phyloP scores from a whole-genome alignment of 306 rosid species.

The Leucaena leucocephala region DNA sequence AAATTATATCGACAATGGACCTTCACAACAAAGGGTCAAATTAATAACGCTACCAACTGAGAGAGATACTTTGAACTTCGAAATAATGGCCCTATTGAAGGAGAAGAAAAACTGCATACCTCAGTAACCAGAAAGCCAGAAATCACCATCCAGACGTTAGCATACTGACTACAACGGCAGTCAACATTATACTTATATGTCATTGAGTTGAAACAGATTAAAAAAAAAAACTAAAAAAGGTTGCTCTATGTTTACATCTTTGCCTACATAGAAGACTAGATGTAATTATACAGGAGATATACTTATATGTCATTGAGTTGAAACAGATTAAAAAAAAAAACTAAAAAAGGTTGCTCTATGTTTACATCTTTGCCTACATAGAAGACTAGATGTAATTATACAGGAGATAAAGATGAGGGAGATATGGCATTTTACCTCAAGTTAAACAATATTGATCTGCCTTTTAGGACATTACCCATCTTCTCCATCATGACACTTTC shows the following conservation, averaged over 20 bases:
- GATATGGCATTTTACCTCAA: neutral
- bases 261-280: neutral
- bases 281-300: no score
- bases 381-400: no score
- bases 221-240: neutral
- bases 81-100: neutral
- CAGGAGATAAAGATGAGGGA: neutral
- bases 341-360: neutral
- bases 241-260: neutral
- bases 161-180: constrained; percentile 12
- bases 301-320: neutral
- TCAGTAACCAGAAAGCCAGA: neutral
- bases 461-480: neutral
- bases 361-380: neutral
- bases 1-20: neutral
- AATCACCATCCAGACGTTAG: neutral
- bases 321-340: no score
- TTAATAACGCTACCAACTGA: neutral
- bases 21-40: neutral
- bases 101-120: constrained; percentile 1
- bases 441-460: neutral
- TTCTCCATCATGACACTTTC: neutral
- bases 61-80: neutral
- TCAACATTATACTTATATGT: neutral
- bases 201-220: neutral